These are phyloP conservation scores for Solanum clarkiae DNA, from an alignment of 257 asterid genomes.

Conservation along the genomic window DNA sequence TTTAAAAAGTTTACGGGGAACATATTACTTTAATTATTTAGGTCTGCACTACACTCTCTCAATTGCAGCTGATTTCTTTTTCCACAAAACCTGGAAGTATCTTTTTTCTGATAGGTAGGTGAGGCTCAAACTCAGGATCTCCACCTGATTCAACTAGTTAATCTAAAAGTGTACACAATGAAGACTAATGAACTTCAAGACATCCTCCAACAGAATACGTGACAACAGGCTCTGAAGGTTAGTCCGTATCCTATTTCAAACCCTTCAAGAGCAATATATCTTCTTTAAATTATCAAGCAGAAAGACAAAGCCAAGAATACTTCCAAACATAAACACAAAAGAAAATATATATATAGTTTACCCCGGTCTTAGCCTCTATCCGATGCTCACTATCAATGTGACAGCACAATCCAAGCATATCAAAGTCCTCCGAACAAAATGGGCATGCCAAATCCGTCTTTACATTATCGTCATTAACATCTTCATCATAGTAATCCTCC, in stretches of 20 bases:
- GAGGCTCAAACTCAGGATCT: background rate
- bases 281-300: background rate
- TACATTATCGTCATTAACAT: conserved; percentile 13
- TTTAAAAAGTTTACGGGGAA: background rate
- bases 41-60: background rate
- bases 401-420: conserved; percentile 77
- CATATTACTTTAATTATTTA: background rate
- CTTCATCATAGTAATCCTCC: conserved; percentile 8
- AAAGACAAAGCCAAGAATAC: background rate
- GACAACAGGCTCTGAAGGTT: background rate
- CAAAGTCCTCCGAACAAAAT: conserved; percentile 76
- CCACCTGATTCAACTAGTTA: background rate
- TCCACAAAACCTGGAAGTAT: background rate
- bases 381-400: conserved; percentile 88
- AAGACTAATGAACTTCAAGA: background rate
- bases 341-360: conserved; percentile 3
- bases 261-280: background rate
- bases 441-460: conserved; percentile 79
- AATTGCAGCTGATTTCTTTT: background rate
- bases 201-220: background rate
- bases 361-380: conserved; percentile 73
- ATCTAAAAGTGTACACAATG: background rate
- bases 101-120: background rate
- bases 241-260: background rate
- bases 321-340: background rate